Conservation (phyloP, 225 moss, liverwort and hornwort species). For the Polytrichum commune region DNA sequence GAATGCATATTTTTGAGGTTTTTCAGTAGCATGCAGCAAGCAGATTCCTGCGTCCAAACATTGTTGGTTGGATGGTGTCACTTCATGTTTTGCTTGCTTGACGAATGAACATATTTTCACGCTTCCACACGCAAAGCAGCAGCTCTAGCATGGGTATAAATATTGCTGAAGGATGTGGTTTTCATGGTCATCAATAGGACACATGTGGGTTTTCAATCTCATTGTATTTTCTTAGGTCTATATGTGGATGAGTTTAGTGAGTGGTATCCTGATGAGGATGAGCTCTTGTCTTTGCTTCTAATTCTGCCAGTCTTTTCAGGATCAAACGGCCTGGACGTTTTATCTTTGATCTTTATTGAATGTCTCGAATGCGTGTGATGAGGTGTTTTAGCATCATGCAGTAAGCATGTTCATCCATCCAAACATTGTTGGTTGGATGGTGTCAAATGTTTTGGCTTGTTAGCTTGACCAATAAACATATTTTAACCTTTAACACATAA, state of each 20-base stretch:
- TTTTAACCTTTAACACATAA: not conserved
- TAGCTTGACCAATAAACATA: slow-evolving; percentile 5
- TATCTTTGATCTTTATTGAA: too few relatives aligned
- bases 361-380: too few relatives aligned
- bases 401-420: not conserved
- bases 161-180: not conserved
- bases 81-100: not conserved
- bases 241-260: too few relatives aligned
- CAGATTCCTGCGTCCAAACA: not conserved
- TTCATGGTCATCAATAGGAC: slow-evolving; percentile 16
- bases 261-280: too few relatives aligned
- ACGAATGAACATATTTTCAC: slow-evolving; percentile 9
- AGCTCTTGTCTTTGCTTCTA: not conserved
- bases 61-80: not conserved
- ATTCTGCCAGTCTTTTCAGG: not conserved
- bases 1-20: too few relatives aligned
- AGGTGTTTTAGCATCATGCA: too few relatives aligned
- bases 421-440: not conserved
- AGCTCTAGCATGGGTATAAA: not conserved
- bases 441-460: not conserved
- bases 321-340: not conserved
- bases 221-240: not conserved
- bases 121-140: not conserved
- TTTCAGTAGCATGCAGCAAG: not conserved
- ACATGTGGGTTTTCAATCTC: slow-evolving; percentile 6